Evolutionary conservation across 495 filamentous ascomycete genomes (phyloP), one percentile per base, ranked within the genome.

Genomic region (Cercophora scortea): DNA sequence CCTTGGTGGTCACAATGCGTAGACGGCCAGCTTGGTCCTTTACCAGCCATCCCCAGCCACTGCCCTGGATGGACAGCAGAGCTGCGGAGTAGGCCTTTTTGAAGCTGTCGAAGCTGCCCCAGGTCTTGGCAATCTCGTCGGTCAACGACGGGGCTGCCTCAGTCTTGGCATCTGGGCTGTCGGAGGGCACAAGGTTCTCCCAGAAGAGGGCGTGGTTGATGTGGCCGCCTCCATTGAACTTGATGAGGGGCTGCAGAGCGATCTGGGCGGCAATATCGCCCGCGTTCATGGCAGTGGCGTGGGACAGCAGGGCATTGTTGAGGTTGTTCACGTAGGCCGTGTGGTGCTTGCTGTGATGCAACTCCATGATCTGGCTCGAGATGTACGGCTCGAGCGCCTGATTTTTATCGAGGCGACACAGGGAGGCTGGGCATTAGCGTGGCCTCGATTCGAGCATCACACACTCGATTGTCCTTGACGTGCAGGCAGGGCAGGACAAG

Each of bases 121-220:
- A 77, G 3, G 76, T 79, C 55, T 70, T 69, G 61, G 84, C 77
- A 61, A 94, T 89, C 39, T 78, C 81, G 55, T 72, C 71, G 34
- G 71, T 69, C 34, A 94, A 73, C 51, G 71, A 67, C 8, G 83
- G 83, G 1, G 77, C 79, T 0, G 84, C 75, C 2, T 64, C 72
- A 17, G 81, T 71, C 61, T 84, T 81, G 53, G 86, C 83, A 56
- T 86, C 87, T 13, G 80, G 77, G 42, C 72, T 70, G 51, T 61
- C 75, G 48, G 83, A 80, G 11, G 90, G 90, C 6, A 89, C 85
- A 49, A 96, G 69, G 72, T 93, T 93, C 78, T 90, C 83, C 90
- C 90, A 96, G 77, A 95, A 96, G 18, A 96, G 79, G 32, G 82
- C 79, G 76, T 96, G 90, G 75, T 95, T 95, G 68, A 92, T 76